phyloP scores from a whole-genome alignment of 768 basidiomycete genomes.

The Psilocybe cyanescens region DNA sequence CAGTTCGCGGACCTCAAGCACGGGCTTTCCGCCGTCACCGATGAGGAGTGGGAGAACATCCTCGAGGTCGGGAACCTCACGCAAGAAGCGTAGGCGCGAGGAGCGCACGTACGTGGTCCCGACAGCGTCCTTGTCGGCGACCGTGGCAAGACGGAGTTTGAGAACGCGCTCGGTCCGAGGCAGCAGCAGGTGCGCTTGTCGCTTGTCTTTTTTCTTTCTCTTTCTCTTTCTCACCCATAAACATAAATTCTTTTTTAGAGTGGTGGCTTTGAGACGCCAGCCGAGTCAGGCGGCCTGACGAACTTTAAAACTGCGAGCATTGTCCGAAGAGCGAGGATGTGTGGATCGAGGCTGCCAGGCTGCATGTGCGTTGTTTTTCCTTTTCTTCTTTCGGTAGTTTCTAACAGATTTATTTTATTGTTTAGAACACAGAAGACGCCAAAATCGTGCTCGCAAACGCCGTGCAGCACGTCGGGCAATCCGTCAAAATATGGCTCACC shows the following conservation, averaged over 20 bases:
- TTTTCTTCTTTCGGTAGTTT: not conserved
- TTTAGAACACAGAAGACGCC: conserved; percentile 47
- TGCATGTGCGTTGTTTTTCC: not conserved
- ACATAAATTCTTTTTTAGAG: too few species aligned
- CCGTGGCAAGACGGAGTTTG: too few species aligned
- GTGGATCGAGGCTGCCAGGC: conserved; percentile 89
- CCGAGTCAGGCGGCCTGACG: conserved; percentile 78
- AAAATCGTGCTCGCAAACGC: conserved; percentile 87
- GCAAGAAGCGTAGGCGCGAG: conserved; percentile 55
- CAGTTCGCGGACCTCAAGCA: conserved; percentile 75
- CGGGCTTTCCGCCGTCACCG: conserved; percentile 82
- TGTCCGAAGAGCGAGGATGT: conserved; percentile 97
- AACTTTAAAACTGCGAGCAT: conserved; percentile 94
- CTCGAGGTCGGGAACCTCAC: conserved; percentile 97
- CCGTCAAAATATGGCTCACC: conserved; percentile 95
- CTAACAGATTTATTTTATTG: not conserved
- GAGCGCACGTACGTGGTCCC: too few species aligned
- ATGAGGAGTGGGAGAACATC: conserved; percentile 92
- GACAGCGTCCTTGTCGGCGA: too few species aligned
- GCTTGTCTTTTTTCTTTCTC: too few species aligned
- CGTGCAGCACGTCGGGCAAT: conserved; percentile 92
- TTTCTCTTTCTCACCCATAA: too few species aligned
- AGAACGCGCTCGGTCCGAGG: too few species aligned
- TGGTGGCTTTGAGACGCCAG: conserved; percentile 33
- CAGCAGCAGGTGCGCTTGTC: too few species aligned